phyloP scores from a whole-genome alignment of 2,329 filamentous ascomycete species.

The Sporothrix globosa region DNA sequence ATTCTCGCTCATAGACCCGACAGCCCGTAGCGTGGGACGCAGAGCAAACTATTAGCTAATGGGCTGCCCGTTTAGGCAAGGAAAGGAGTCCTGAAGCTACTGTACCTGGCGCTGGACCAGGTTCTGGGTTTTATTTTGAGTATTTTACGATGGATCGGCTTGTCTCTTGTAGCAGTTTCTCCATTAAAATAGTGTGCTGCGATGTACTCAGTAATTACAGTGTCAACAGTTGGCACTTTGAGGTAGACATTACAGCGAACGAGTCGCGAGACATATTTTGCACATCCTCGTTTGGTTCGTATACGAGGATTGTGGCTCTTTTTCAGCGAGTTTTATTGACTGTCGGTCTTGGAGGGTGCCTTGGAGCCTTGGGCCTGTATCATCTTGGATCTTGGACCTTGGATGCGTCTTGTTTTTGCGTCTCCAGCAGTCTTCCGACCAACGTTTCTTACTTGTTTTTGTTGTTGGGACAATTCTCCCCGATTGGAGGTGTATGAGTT shows the following conservation, averaged over 20 bases:
- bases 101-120: background rate
- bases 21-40: conserved; percentile 12
- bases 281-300: conserved; percentile 17
- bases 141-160: background rate
- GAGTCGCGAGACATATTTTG: background rate
- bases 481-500: background rate
- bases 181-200: background rate
- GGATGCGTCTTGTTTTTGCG: background rate
- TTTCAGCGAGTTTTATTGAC: background rate
- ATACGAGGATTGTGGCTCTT: conserved; percentile 2
- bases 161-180: background rate
- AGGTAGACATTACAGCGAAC: conserved; percentile 3
- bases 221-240: too few species aligned
- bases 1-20: background rate
- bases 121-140: background rate
- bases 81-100: background rate
- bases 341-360: background rate
- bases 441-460: background rate
- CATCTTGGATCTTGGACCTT: background rate
- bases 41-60: conserved; percentile 32
- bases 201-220: too few species aligned
- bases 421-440: background rate
- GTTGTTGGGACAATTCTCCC: too few species aligned
- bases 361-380: background rate
- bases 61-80: conserved; percentile 28